These are phyloP conservation scores for Asterophora lycoperdoides DNA, from an alignment of 768 basidiomycete species.

Conservation along the genomic window DNA sequence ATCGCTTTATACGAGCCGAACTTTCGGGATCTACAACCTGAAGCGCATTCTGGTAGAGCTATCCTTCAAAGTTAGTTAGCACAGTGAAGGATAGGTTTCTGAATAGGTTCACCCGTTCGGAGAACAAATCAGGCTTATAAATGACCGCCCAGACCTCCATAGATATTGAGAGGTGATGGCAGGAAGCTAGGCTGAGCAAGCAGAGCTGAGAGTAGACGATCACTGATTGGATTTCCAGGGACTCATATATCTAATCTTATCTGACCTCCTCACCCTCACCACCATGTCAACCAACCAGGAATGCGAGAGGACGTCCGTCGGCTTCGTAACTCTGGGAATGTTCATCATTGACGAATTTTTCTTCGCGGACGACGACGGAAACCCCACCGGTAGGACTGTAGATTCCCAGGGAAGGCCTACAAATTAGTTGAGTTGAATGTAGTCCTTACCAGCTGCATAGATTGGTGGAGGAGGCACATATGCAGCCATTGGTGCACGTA, in stretches of 20 bases:
- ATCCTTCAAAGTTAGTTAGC: constrained; percentile 4
- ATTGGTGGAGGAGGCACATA: constrained; percentile 91
- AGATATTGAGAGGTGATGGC: no score
- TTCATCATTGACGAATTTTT: constrained; percentile 87
- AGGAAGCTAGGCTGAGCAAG: neutral
- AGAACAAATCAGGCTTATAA: constrained; percentile 36
- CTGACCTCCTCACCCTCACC: constrained; percentile 2
- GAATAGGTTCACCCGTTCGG: constrained; percentile 35
- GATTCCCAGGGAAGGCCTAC: constrained; percentile 45
- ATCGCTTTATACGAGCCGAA: constrained; percentile 54
- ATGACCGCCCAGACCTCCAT: constrained; percentile 45
- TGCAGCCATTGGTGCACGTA: constrained; percentile 73
- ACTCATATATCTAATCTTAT: constrained; percentile 20
- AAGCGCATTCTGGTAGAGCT: constrained; percentile 66
- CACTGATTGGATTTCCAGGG: no score
- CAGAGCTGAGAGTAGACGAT: no score
- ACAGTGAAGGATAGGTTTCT: neutral
- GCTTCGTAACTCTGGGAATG: constrained; percentile 75
- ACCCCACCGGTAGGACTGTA: constrained; percentile 40
- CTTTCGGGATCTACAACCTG: constrained; percentile 54
- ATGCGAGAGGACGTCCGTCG: constrained; percentile 11
- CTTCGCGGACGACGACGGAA: constrained; percentile 54
- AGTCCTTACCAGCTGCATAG: constrained; percentile 29
- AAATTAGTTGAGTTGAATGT: neutral
- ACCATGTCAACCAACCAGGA: constrained; percentile 16